Percentiles rank a stretch among this genome's conserved stretches.
phyloP scores from a whole-genome alignment of 192 early-diverging fungal species.

The Coemansia sp. region DNA sequence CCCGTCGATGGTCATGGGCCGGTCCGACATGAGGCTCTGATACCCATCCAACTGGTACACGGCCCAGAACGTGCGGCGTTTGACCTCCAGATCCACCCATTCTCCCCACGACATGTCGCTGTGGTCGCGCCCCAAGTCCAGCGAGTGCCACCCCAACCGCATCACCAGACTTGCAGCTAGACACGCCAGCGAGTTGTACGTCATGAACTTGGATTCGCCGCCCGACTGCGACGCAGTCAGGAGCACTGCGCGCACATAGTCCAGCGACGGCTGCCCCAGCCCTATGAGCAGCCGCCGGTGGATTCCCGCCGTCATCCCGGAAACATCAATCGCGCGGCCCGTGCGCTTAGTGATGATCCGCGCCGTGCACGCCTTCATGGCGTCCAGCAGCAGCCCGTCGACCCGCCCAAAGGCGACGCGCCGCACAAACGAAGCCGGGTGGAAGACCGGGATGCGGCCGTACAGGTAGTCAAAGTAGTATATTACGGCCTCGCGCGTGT shows the following conservation, averaged over 20 bases:
- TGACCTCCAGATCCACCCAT: slow-evolving; percentile 34
- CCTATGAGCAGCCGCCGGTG: slow-evolving; percentile 28
- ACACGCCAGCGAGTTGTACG: slow-evolving; percentile 41
- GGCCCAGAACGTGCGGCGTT: slow-evolving; percentile 46
- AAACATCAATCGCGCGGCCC: slow-evolving; percentile 19
- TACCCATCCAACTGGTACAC: slow-evolving; percentile 47
- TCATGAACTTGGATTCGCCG: slow-evolving; percentile 30
- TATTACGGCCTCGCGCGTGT: slow-evolving; percentile 26
- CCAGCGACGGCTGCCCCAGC: slow-evolving; percentile 32
- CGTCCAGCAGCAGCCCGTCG: slow-evolving; percentile 33
- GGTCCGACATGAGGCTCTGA: slow-evolving; percentile 40
- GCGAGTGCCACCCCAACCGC: slow-evolving; percentile 42
- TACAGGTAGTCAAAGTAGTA: slow-evolving; percentile 46
- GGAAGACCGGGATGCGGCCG: slow-evolving; percentile 39
- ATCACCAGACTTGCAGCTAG: slow-evolving; percentile 40
- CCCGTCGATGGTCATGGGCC: slow-evolving; percentile 32
- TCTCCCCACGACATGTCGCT: slow-evolving; percentile 18
- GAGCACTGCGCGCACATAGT: slow-evolving; percentile 43
- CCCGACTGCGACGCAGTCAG: slow-evolving; percentile 29
- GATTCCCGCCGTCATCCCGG: slow-evolving; percentile 17
- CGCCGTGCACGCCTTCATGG: slow-evolving; percentile 33
- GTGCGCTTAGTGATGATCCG: slow-evolving; percentile 23
- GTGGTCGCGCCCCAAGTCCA: slow-evolving; percentile 24
- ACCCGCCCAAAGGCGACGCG: slow-evolving; percentile 28
- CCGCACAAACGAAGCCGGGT: slow-evolving; percentile 40